These are phyloP conservation scores for Nothophaeocryptopus gaeumannii DNA, from an alignment of 2,329 filamentous ascomycete genomes.

Conservation along the genomic window DNA sequence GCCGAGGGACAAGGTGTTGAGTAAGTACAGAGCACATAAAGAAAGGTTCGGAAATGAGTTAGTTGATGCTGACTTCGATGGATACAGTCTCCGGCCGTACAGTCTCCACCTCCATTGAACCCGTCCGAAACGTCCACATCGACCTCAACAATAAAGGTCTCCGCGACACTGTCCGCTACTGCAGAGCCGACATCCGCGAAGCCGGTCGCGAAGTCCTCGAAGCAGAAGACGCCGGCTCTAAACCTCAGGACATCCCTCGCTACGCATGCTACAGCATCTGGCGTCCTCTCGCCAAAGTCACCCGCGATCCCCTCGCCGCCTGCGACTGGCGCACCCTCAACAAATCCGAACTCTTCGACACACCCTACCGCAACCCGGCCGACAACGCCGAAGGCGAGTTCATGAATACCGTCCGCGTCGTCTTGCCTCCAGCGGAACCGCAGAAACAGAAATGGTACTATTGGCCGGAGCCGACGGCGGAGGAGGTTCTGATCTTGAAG, in stretches of 20 bases:
- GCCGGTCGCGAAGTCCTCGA: slow-evolving; percentile 1
- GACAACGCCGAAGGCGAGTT: slow-evolving; percentile 6
- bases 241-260: neutral
- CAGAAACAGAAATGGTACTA: slow-evolving; percentile 12
- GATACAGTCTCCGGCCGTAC: neutral
- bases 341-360: neutral
- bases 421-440: slow-evolving; percentile 2
- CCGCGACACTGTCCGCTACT: slow-evolving; percentile 8
- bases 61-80: neutral
- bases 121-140: slow-evolving; percentile 5
- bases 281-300: neutral
- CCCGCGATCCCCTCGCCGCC: slow-evolving; percentile 6
- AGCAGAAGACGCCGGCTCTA: slow-evolving; percentile 3
- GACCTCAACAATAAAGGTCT: slow-evolving; percentile 7
- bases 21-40: neutral
- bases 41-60: too few species aligned
- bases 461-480: slow-evolving; percentile 1
- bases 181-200: slow-evolving; percentile 4
- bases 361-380: slow-evolving; percentile 1
- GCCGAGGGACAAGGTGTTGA: neutral
- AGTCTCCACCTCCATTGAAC: slow-evolving; percentile 2
- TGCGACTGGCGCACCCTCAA: slow-evolving; percentile 5
- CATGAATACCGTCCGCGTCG: slow-evolving; percentile 6
- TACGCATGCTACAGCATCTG: slow-evolving; percentile 8
- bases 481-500: slow-evolving; percentile 10